phyloP scores from a whole-genome alignment of 2,329 filamentous ascomycete species.

The Davidsoniella virescens region DNA sequence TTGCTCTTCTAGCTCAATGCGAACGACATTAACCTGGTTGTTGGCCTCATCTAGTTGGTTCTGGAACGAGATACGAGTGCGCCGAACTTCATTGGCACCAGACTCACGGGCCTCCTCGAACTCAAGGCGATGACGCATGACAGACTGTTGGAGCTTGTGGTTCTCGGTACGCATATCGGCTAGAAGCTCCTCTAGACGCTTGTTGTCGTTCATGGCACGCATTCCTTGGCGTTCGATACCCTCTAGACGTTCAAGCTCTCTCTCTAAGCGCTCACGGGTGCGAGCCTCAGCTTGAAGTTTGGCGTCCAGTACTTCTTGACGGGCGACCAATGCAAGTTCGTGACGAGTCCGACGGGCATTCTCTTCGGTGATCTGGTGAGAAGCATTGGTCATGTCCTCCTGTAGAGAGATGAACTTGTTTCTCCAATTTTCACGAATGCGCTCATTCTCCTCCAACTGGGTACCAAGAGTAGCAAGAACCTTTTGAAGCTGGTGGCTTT shows the following conservation, averaged over 20 bases:
- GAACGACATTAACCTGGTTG: constrained; percentile 68
- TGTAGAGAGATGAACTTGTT: constrained; percentile 73
- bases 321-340: constrained; percentile 61
- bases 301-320: constrained; percentile 65
- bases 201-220: constrained; percentile 45
- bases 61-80: constrained; percentile 63
- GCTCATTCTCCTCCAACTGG: constrained; percentile 74
- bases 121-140: constrained; percentile 59
- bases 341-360: constrained; percentile 64
- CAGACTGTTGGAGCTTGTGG: constrained; percentile 52
- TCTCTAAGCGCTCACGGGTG: constrained; percentile 49
- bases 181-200: constrained; percentile 39
- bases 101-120: constrained; percentile 71
- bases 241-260: constrained; percentile 50
- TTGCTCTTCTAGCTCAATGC: constrained; percentile 68
- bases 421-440: constrained; percentile 69
- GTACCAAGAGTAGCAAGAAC: constrained; percentile 57
- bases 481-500: constrained; percentile 59
- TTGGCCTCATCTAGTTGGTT: constrained; percentile 70
- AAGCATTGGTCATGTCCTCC: constrained; percentile 67
- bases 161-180: constrained; percentile 49
- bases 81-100: constrained; percentile 63
- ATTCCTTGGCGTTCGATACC: constrained; percentile 48
- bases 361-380: constrained; percentile 66
- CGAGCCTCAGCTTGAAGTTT: constrained; percentile 59